Evolutionary conservation across 495 filamentous ascomycete species (phyloP).

Genomic region (Jackrogersella multiformis): DNA sequence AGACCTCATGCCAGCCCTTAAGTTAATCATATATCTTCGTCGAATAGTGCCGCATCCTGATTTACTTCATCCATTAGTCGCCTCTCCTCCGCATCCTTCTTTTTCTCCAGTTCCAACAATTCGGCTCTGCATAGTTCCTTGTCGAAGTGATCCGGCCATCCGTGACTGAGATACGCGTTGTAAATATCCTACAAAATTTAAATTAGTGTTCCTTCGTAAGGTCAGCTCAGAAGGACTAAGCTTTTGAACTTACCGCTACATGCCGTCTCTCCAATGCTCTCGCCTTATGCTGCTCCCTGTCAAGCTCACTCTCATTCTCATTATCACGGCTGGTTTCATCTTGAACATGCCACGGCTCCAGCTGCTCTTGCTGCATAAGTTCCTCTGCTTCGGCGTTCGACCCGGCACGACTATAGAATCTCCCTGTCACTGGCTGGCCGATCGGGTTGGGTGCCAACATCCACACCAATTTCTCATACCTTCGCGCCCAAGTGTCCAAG

Average conservation of each 20-base stretch:
- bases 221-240: no score
- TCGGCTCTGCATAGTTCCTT: slow-evolving; percentile 19
- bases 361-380: neutral
- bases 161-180: slow-evolving; percentile 12
- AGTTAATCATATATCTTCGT: neutral
- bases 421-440: neutral
- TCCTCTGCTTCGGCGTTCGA: neutral
- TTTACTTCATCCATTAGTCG: slow-evolving; percentile 1
- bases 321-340: neutral
- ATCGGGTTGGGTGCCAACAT: slow-evolving; percentile 11
- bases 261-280: neutral
- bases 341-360: slow-evolving; percentile 4
- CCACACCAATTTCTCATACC: slow-evolving; percentile 9
- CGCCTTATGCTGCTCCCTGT: neutral
- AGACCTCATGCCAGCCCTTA: neutral
- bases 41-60: slow-evolving; percentile 1
- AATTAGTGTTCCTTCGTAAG: neutral
- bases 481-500: slow-evolving; percentile 4
- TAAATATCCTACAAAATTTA: slow-evolving; percentile 9
- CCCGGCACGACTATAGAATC: slow-evolving; percentile 11
- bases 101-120: slow-evolving; percentile 2
- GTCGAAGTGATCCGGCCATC: slow-evolving; percentile 16
- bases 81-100: neutral
- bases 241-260: neutral
- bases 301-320: neutral